A percentile compares a stretch with the other conserved stretches of the same genome.
phyloP scores from a whole-genome alignment of 345 rosid species.

The Xanthoceras sorbifolium region DNA sequence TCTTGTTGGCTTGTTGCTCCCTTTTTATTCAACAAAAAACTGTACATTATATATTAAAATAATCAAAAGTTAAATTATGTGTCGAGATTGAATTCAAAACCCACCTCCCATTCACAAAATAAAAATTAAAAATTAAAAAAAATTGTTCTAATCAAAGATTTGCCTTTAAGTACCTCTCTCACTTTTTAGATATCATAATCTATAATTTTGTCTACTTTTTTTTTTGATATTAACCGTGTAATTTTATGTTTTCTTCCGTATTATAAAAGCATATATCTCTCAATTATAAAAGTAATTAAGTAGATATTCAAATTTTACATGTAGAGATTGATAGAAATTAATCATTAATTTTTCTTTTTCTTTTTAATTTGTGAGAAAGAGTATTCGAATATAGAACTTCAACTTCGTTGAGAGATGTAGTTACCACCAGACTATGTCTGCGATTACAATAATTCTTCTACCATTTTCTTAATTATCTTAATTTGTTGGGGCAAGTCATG shows the following conservation, averaged over 20 bases:
- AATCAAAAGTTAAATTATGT: neutral
- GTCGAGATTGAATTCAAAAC: neutral
- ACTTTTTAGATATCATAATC: constrained; percentile 17
- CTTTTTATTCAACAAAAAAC: constrained; percentile 2
- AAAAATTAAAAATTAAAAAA: neutral
- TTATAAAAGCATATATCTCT: no score
- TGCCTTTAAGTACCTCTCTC: constrained; percentile 2
- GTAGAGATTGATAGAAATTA: no score
- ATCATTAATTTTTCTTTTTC: no score
- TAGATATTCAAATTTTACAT: no score
- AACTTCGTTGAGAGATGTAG: no score
- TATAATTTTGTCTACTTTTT: neutral
- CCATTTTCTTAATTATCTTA: neutral
- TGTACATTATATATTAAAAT: neutral
- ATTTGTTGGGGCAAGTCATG: neutral
- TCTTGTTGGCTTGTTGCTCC: neutral
- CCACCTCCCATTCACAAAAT: neutral
- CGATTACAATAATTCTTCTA: no score
- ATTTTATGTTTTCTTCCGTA: no score
- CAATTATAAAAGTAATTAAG: no score
- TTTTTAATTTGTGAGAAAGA: no score
- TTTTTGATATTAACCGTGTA: neutral
- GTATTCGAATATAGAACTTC: no score
- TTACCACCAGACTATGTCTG: no score
- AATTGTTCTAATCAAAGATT: constrained; percentile 18